phyloP scores from a whole-genome alignment of 805 yeast genomes.

The Priceomyces melissophilus region DNA sequence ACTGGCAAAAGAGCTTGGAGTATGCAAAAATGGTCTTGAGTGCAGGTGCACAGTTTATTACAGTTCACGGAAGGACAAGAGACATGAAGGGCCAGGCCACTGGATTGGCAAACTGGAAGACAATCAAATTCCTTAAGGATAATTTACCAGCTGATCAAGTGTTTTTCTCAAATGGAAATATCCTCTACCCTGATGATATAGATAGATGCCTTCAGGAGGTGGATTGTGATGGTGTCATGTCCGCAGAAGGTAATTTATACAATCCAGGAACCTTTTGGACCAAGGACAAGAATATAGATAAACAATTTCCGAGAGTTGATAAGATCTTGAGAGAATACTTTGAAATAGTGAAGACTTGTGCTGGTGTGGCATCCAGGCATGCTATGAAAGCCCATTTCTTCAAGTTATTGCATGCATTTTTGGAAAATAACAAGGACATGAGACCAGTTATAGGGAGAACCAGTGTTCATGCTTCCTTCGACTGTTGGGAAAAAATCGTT shows the following conservation, averaged over 20 bases:
- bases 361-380: constrained; percentile 69
- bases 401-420: constrained; percentile 77
- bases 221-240: constrained; percentile 88
- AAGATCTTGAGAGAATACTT: constrained; percentile 78
- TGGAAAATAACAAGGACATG: constrained; percentile 72
- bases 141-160: constrained; percentile 78
- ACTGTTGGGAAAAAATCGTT: constrained; percentile 52
- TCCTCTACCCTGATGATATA: constrained; percentile 85
- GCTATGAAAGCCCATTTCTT: constrained; percentile 94
- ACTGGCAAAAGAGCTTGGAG: constrained; percentile 73
- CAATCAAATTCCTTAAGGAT: constrained; percentile 70
- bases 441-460: constrained; percentile 65
- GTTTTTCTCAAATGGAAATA: constrained; percentile 90
- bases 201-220: constrained; percentile 62
- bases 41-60: constrained; percentile 94
- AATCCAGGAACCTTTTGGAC: constrained; percentile 90
- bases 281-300: constrained; percentile 48
- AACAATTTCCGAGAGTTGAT: constrained; percentile 83
- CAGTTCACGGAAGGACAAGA: constrained; percentile 93
- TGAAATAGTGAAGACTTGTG: constrained; percentile 64
- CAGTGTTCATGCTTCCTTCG: constrained; percentile 35
- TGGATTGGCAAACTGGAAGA: constrained; percentile 92
- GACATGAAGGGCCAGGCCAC: constrained; percentile 98
- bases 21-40: constrained; percentile 85
- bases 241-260: constrained; percentile 92